Conservation (phyloP, 192 early-diverging fungal genomes). For the Backusella sp. region DNA sequence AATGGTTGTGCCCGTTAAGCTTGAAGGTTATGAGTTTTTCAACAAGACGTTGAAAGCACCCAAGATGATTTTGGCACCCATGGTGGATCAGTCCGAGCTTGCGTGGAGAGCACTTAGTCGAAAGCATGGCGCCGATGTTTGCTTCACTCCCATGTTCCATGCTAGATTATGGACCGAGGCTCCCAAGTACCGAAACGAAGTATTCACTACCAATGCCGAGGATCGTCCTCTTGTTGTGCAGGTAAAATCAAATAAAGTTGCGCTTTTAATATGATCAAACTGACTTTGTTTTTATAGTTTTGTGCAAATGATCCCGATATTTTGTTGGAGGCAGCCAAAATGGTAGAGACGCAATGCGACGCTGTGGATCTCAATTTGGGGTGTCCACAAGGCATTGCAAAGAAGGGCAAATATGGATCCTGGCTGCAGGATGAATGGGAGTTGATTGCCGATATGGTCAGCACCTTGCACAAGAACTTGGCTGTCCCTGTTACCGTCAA, state of each 20-base stretch:
- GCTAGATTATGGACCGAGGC: slow-evolving; percentile 62
- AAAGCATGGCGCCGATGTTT: slow-evolving; percentile 81
- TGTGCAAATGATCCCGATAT: slow-evolving; percentile 93
- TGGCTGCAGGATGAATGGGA: slow-evolving; percentile 97
- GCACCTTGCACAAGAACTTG: slow-evolving; percentile 74
- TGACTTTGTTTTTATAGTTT: slow-evolving; percentile 60
- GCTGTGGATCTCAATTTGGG: slow-evolving; percentile 96
- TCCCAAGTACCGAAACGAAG: slow-evolving; percentile 65
- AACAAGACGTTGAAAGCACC: slow-evolving; percentile 66
- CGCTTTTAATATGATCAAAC: no score
- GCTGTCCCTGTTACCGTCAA: slow-evolving; percentile 94
- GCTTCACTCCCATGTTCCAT: slow-evolving; percentile 99
- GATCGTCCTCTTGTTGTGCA: slow-evolving; percentile 87
- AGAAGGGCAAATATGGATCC: slow-evolving; percentile 89
- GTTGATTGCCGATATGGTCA: slow-evolving; percentile 62
- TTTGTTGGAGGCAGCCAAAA: slow-evolving; percentile 77
- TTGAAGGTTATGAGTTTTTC: slow-evolving; percentile 81
- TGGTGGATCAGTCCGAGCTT: slow-evolving; percentile 97
- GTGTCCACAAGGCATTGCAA: slow-evolving; percentile 95
- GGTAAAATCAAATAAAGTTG: slow-evolving; percentile 31
- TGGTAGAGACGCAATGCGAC: slow-evolving; percentile 81
- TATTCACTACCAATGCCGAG: slow-evolving; percentile 62
- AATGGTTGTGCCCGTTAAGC: slow-evolving; percentile 39
- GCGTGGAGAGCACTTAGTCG: slow-evolving; percentile 94
- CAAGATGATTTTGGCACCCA: slow-evolving; percentile 84